These are phyloP conservation scores for Bromus sterilis DNA, from an alignment of 176 grass and related monocot genomes.

Conservation along the genomic window DNA sequence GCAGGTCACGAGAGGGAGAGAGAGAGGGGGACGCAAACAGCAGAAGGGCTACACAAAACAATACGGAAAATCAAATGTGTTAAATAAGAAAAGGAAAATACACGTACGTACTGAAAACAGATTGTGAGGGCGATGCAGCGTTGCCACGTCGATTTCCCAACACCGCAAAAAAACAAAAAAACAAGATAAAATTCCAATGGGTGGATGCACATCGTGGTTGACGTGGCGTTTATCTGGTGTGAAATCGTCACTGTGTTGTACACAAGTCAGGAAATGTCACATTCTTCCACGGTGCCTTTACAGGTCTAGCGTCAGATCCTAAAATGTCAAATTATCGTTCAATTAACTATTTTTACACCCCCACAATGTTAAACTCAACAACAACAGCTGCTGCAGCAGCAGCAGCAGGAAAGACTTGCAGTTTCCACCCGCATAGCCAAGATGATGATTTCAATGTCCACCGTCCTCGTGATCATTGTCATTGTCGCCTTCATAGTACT, in stretches of 20 bases:
- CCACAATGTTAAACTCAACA: not conserved
- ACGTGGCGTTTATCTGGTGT: too few species aligned
- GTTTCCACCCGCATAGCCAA: not conserved
- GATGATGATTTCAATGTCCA: slow-evolving; percentile 15
- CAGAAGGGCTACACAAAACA: too few species aligned
- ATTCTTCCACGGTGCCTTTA: not conserved
- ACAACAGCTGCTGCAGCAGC: not conserved
- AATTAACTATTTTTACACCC: not conserved
- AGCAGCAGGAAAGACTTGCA: not conserved
- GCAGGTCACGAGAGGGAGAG: not conserved
- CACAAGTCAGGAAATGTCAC: not conserved
- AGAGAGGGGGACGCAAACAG: not conserved
- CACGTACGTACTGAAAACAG: too few species aligned
- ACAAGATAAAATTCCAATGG: too few species aligned
- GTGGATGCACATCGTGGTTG: too few species aligned
- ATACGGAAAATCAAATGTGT: too few species aligned
- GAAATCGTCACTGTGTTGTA: not conserved
- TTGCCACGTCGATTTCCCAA: too few species aligned
- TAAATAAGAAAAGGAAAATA: too few species aligned
- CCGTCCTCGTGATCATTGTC: slow-evolving; percentile 81
- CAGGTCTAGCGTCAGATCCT: slow-evolving; percentile 18
- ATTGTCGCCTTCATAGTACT: slow-evolving; percentile 91
- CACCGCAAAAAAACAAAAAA: too few species aligned
- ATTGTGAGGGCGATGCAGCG: too few species aligned
- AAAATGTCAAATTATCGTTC: not conserved